Percentiles rank a stretch among this genome's conserved stretches.
These are phyloP conservation scores for Hypericum androsaemum DNA, from an alignment of 345 rosid species.

Conservation along the genomic window DNA sequence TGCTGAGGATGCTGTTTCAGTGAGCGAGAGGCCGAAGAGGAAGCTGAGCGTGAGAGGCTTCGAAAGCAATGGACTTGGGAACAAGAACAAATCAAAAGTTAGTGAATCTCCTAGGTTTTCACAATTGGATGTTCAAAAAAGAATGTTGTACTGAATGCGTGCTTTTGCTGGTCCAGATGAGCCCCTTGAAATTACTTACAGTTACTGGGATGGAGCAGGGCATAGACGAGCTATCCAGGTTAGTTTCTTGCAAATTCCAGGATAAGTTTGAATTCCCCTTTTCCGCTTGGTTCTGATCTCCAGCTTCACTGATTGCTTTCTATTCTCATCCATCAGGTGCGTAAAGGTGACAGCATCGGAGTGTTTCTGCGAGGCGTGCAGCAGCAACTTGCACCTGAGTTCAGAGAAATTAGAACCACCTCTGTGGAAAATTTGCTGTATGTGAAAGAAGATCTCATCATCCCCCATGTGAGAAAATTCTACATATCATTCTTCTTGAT, in stretches of 20 bases:
- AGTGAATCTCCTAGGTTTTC: background rate
- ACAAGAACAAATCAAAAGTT: slow-evolving; percentile 90
- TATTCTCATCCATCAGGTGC: slow-evolving; percentile 32
- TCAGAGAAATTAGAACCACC: slow-evolving; percentile 84
- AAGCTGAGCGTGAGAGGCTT: slow-evolving; percentile 95
- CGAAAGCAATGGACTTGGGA: slow-evolving; percentile 79
- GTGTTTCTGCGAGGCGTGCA: slow-evolving; percentile 86
- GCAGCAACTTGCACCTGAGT: slow-evolving; percentile 98
- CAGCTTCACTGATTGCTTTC: background rate
- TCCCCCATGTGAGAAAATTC: slow-evolving; percentile 75
- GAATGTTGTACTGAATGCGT: slow-evolving; percentile 9
- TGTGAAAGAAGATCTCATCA: slow-evolving; percentile 94
- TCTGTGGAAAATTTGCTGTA: slow-evolving; percentile 93
- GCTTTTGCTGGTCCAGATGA: slow-evolving; percentile 45
- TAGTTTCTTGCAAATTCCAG: slow-evolving; percentile 17
- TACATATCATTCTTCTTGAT: background rate
- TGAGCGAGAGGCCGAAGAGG: slow-evolving; percentile 98
- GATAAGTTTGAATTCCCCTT: slow-evolving; percentile 2
- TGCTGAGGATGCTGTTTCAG: slow-evolving; percentile 86
- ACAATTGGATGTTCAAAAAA: background rate
- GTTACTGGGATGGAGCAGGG: slow-evolving; percentile 99
- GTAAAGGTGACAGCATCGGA: slow-evolving; percentile 87
- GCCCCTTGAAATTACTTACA: slow-evolving; percentile 92
- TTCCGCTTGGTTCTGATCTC: background rate
- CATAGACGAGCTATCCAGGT: slow-evolving; percentile 91